Percentiles rank a stretch among this genome's conserved stretches.
Evolutionary conservation across 176 grass and related monocot species (phyloP).

Genomic region (Oryza longistaminata): DNA sequence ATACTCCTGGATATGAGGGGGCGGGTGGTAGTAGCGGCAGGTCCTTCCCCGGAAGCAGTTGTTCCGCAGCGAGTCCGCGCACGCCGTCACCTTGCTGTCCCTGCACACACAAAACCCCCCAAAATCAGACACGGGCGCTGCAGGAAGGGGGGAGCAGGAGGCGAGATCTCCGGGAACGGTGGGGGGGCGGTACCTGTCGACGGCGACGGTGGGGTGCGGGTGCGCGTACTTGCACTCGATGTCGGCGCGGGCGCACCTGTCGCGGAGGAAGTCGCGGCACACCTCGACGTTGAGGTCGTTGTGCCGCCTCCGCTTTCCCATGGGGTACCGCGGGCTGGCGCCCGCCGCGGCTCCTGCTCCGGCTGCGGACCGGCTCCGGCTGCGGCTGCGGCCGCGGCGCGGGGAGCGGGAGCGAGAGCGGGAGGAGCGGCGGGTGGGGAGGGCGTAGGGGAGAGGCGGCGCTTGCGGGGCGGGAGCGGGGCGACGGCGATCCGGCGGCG

Average conservation of each 20-base stretch:
- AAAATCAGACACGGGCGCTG: neutral
- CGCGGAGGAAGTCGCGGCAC: conserved; percentile 63
- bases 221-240: conserved; percentile 71
- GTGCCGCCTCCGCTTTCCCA: conserved; percentile 55
- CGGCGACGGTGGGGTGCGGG: conserved; percentile 52
- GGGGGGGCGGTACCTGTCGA: conserved; percentile 45
- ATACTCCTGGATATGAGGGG: conserved; percentile 69
- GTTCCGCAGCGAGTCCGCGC: conserved; percentile 66
- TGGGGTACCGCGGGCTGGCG: conserved; percentile 39
- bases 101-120: conserved; percentile 21
- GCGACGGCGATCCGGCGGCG: conserved; percentile 38
- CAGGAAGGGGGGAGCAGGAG: neutral
- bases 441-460: conserved; percentile 45
- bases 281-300: conserved; percentile 49
- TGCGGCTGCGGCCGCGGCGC: neutral
- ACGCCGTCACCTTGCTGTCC: conserved; percentile 82
- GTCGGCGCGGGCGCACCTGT: conserved; percentile 51
- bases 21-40: conserved; percentile 79
- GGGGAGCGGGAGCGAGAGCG: conserved; percentile 10
- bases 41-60: conserved; percentile 56
- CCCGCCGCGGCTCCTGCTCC: neutral
- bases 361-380: neutral
- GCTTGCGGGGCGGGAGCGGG: conserved; percentile 59
- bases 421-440: conserved; percentile 41
- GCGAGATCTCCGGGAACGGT: neutral